A percentile compares a stretch with the other conserved stretches of the same genome.
These are phyloP conservation scores for Mycena citricolor DNA, from an alignment of 1,284 basidiomycete species.

Conservation along the genomic window DNA sequence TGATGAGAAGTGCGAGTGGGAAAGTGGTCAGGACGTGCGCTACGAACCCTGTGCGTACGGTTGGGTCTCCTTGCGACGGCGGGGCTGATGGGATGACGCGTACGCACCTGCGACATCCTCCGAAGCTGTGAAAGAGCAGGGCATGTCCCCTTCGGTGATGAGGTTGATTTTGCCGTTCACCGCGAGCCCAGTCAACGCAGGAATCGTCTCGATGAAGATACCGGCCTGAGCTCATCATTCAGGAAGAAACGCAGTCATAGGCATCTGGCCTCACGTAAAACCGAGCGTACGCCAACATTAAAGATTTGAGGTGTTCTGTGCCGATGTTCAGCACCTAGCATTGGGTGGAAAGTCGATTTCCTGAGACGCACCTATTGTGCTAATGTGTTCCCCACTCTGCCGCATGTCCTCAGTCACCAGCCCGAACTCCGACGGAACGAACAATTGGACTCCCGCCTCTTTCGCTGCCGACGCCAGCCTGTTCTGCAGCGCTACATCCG, in stretches of 20 bases:
- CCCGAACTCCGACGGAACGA: slow-evolving; percentile 29
- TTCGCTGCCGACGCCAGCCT: slow-evolving; percentile 28
- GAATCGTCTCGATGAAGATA: slow-evolving; percentile 24
- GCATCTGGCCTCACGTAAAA: slow-evolving; percentile 26
- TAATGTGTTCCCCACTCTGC: slow-evolving; percentile 4
- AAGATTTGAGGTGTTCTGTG: slow-evolving; percentile 23
- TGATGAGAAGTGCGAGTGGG: slow-evolving; percentile 23
- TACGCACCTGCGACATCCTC: slow-evolving; percentile 28
- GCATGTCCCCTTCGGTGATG: slow-evolving; percentile 26
- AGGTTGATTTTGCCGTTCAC: slow-evolving; percentile 27
- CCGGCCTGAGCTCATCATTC: slow-evolving; percentile 19
- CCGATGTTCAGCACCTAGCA: neutral
- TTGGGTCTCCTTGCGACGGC: neutral
- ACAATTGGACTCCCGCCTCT: slow-evolving; percentile 29
- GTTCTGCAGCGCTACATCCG: slow-evolving; percentile 23
- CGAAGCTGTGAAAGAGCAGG: slow-evolving; percentile 26
- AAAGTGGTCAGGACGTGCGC: slow-evolving; percentile 30
- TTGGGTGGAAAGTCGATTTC: slow-evolving; percentile 2
- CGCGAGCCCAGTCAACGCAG: slow-evolving; percentile 20
- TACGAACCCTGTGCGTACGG: slow-evolving; percentile 30
- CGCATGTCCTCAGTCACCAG: slow-evolving; percentile 22
- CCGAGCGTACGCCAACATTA: slow-evolving; percentile 22
- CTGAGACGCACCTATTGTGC: slow-evolving; percentile 18
- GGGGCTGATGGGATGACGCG: neutral
- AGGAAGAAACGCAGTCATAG: slow-evolving; percentile 2